Percentiles rank a stretch among this genome's conserved stretches.
These are phyloP conservation scores for Irpex rosettiformis DNA, from an alignment of 1,284 basidiomycete species.

Conservation along the genomic window DNA sequence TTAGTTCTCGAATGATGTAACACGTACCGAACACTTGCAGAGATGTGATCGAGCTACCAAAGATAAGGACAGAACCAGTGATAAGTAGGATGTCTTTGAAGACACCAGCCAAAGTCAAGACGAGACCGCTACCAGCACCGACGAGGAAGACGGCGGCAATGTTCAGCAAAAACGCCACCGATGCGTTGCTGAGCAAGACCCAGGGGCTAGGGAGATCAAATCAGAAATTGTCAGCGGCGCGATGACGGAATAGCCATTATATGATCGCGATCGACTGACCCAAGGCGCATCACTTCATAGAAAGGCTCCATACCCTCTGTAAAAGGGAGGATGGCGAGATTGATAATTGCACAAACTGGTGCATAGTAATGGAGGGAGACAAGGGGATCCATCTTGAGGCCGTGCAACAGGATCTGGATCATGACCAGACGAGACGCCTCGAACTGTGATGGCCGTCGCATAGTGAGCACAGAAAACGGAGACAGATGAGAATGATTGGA, in stretches of 20 bases:
- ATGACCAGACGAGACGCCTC: constrained; percentile 92
- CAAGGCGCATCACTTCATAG: constrained; percentile 68
- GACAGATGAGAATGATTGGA: background rate
- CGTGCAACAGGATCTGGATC: constrained; percentile 94
- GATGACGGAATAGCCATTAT: background rate
- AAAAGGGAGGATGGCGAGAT: constrained; percentile 81
- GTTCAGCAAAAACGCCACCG: constrained; percentile 89
- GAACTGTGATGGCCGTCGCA: constrained; percentile 42
- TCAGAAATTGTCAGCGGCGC: background rate
- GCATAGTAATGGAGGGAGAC: constrained; percentile 96
- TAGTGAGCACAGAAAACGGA: constrained; percentile 7
- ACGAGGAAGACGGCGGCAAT: constrained; percentile 95
- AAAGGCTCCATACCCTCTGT: constrained; percentile 90
- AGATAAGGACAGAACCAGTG: constrained; percentile 82
- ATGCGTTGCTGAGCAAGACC: constrained; percentile 82
- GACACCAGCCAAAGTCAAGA: constrained; percentile 93
- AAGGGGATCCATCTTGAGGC: constrained; percentile 95
- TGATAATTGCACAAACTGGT: constrained; percentile 92
- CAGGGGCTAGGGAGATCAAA: constrained; percentile 48
- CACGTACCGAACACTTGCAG: constrained; percentile 82
- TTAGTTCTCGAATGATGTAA: background rate
- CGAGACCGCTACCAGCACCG: constrained; percentile 81
- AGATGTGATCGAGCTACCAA: constrained; percentile 75
- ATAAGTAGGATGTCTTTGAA: constrained; percentile 95
- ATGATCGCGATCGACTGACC: no score